A percentile compares a stretch with the other conserved stretches of the same genome.
phyloP scores from a whole-genome alignment of 768 basidiomycete species.

The Russula foetens region DNA sequence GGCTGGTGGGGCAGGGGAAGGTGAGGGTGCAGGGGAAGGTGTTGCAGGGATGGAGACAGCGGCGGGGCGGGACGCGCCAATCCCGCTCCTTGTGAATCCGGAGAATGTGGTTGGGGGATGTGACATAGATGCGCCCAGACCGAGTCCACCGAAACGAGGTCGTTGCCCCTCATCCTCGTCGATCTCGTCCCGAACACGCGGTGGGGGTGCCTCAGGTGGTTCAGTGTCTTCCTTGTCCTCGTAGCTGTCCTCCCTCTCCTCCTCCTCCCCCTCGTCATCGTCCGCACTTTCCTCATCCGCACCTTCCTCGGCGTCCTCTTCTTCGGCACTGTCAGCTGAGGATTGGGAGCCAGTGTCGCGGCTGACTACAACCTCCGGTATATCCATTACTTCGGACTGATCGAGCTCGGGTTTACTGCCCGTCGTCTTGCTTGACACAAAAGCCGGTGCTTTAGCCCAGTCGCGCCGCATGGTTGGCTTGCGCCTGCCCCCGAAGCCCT shows the following conservation, averaged over 20 bases:
- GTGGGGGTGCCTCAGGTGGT: constrained; percentile 47
- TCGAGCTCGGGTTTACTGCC: constrained; percentile 25
- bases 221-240: constrained; percentile 38
- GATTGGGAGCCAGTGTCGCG: constrained; percentile 29
- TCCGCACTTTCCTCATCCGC: constrained; percentile 30
- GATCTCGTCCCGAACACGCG: constrained; percentile 44
- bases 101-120: constrained; percentile 21
- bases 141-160: constrained; percentile 42
- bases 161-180: constrained; percentile 37
- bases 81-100: constrained; percentile 36
- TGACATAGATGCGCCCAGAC: constrained; percentile 27
- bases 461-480: constrained; percentile 40
- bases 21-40: constrained; percentile 34
- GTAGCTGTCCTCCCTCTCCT: constrained; percentile 29
- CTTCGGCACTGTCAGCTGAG: constrained; percentile 31
- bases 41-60: constrained; percentile 21
- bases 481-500: constrained; percentile 24
- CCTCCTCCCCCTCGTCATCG: constrained; percentile 30
- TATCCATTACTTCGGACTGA: constrained; percentile 36
- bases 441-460: constrained; percentile 73
- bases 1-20: constrained; percentile 37
- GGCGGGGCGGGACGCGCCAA: constrained; percentile 31
- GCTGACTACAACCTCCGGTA: constrained; percentile 5
- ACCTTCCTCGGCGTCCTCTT: constrained; percentile 19
- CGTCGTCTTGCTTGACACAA: constrained; percentile 47